These are phyloP conservation scores for Colletotrichum lentis DNA, from an alignment of 2,329 filamentous ascomycete genomes.

Conservation along the genomic window DNA sequence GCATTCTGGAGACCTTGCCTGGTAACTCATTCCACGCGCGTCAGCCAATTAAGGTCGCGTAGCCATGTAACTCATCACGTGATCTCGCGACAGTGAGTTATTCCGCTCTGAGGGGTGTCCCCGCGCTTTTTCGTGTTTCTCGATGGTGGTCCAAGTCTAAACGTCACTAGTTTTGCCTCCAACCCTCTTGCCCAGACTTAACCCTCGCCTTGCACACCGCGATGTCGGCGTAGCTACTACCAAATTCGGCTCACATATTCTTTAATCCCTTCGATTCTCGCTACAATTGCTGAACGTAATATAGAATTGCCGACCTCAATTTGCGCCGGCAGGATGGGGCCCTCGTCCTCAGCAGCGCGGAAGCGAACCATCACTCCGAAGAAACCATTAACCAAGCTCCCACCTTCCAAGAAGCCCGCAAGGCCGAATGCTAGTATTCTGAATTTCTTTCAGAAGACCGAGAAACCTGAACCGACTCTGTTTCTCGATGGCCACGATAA, in stretches of 20 bases:
- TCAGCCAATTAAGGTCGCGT: not conserved
- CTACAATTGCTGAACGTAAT: not conserved
- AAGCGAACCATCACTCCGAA: constrained; percentile 38
- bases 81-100: constrained; percentile 25
- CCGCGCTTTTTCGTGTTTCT: constrained; percentile 24
- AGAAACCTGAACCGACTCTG: constrained; percentile 65
- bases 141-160: not conserved
- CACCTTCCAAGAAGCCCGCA: constrained; percentile 46
- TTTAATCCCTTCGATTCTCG: not conserved
- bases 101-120: not conserved
- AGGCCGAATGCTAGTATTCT: constrained; percentile 72
- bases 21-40: not conserved
- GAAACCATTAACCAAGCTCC: constrained; percentile 27
- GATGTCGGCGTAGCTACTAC: not conserved
- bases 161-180: constrained; percentile 13
- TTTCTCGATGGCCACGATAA: constrained; percentile 53
- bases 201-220: not conserved
- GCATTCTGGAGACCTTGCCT: not conserved
- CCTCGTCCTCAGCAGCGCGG: constrained; percentile 28
- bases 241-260: not conserved
- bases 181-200: constrained; percentile 8
- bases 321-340: constrained; percentile 31
- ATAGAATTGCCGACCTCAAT: no score
- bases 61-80: not conserved
- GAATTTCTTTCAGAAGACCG: constrained; percentile 77